Conservation (phyloP, 495 filamentous ascomycete species). For the Lindgomyces ingoldianus region DNA sequence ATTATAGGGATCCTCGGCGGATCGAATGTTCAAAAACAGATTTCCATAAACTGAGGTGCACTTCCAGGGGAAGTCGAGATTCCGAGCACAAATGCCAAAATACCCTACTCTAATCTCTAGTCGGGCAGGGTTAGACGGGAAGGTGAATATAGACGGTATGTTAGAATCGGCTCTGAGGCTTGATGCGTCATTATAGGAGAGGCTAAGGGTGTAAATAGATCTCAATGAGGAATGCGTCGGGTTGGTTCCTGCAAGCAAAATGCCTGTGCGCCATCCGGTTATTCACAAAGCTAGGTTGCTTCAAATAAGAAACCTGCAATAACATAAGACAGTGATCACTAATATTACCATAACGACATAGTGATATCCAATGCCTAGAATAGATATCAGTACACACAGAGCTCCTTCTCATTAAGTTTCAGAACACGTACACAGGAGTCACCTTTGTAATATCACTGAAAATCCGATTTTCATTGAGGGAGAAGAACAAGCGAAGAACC, state of each 20-base stretch:
- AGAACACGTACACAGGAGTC: not conserved
- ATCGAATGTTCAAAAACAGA: not conserved
- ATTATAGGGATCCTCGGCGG: not conserved
- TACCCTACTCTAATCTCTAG: conserved; percentile 3
- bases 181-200: not conserved
- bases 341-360: not conserved
- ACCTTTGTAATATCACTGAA: not conserved
- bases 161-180: not conserved
- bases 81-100: conserved; percentile 9
- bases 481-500: too few relatives aligned
- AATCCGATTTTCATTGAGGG: too few relatives aligned
- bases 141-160: not conserved
- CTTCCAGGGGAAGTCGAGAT: not conserved
- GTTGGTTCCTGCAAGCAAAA: not conserved
- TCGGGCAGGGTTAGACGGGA: not conserved
- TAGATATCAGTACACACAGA: not conserved
- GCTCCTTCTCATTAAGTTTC: not conserved
- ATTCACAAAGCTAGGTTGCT: not conserved
- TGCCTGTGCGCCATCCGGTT: not conserved
- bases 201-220: not conserved
- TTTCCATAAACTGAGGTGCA: not conserved
- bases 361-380: not conserved
- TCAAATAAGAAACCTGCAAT: not conserved
- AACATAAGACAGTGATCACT: not conserved
- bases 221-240: not conserved